Evolutionary conservation across 345 rosid species (phyloP), one percentile per base, ranked within the genome.

Genomic region (Eucalyptus cloeziana): DNA sequence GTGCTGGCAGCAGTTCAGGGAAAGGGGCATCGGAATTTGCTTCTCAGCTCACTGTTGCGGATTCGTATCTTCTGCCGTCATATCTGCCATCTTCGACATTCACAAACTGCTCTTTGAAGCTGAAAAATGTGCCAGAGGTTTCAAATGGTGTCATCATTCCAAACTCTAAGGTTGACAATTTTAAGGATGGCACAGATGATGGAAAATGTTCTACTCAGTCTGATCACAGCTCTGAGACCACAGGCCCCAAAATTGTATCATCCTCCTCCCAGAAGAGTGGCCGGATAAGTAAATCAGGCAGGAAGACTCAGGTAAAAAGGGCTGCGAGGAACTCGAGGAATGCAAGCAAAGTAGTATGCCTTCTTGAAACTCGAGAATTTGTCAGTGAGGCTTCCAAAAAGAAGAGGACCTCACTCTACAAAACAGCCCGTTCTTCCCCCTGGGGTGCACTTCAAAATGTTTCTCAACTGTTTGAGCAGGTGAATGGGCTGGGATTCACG

Each of bases 351-450:
- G 93, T 88, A 90, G 91, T 87, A 22, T 91, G 87, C 71, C 88
- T 92, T 31, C 90, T 90, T 86, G 90, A 88, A 90, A 86, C 91
- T 58, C 86, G 87, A 10, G 96, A 93, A 54, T 87, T 92, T 56
- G 85, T 92, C 85, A 88, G 92, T 31, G 93, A 93, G 86, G 90
- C 90, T 86, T 89, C 94, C 86, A 96, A 93, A 91, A 94, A 93
- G 93, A 96, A 92, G 95, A 96, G 99, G 90, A 97, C 96, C 91
- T 93, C 90, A 90, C 85, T 92, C 89, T 91, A 94, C 87, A 97
- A 94, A 91, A 92, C 93, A 43, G 94, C 93, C 88, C 97, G 99
- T 87, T 91, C 97, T 90, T 95, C 96, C 88, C 88, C 88, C 56
- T 96, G 99, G 99, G 99, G 99, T 86, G 93, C 91, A 87, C 89